phyloP scores from a whole-genome alignment of 2,329 filamentous ascomycete genomes.

The Aspergillaceae sp. region DNA sequence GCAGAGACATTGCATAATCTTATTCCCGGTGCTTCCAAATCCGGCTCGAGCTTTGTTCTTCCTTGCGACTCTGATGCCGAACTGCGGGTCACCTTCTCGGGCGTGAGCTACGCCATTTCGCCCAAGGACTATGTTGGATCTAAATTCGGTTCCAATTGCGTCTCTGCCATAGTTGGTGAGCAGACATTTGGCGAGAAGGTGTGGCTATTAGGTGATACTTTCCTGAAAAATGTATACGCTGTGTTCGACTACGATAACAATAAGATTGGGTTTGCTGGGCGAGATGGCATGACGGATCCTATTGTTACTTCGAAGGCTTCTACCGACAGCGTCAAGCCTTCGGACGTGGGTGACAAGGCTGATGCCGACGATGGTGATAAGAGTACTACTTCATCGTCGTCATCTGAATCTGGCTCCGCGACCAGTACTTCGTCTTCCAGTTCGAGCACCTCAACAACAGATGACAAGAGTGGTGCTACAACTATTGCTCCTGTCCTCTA shows the following conservation, averaged over 20 bases:
- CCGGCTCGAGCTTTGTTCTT: conserved; percentile 56
- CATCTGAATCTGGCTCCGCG: conserved; percentile 2
- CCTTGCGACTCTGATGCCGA: conserved; percentile 60
- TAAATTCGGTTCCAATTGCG: conserved; percentile 31
- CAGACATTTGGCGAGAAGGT: conserved; percentile 53
- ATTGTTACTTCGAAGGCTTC: neutral
- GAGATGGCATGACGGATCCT: neutral
- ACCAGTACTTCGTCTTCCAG: neutral
- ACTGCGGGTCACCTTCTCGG: conserved; percentile 60
- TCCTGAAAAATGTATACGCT: conserved; percentile 81
- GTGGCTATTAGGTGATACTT: conserved; percentile 80
- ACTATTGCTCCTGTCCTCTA: conserved; percentile 4
- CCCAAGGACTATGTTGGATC: conserved; percentile 60
- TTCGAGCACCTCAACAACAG: neutral
- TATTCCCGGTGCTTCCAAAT: conserved; percentile 51
- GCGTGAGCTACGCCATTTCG: conserved; percentile 57
- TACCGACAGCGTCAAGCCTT: neutral
- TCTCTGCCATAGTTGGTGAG: conserved; percentile 67
- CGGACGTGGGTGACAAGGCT: neutral
- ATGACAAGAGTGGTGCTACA: conserved; percentile 5
- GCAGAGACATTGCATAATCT: conserved; percentile 59
- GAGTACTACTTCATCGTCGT: conserved; percentile 2
- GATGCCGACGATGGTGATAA: neutral
- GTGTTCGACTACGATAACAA: conserved; percentile 67
- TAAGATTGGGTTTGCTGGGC: conserved; percentile 29